phyloP scores from a whole-genome alignment of 192 early-diverging fungal species.

The Mortierella claussenii region DNA sequence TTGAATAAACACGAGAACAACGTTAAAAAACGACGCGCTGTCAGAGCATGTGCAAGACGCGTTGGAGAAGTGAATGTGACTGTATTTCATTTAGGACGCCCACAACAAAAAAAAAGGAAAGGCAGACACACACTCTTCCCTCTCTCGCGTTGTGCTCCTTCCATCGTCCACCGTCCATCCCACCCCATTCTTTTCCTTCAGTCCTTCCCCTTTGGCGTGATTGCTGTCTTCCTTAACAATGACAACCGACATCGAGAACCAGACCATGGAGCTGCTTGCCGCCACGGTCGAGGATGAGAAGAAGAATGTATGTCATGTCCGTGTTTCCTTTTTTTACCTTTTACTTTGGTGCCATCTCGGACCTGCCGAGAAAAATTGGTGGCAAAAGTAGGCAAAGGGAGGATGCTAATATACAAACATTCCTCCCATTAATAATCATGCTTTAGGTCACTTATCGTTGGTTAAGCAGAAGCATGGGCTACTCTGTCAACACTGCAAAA shows the following conservation, averaged over 20 bases:
- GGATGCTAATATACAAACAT: not conserved
- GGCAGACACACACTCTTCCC: too few relatives aligned
- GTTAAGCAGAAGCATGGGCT: slow-evolving; percentile 49
- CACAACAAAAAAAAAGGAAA: too few relatives aligned
- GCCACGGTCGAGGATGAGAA: slow-evolving; percentile 42
- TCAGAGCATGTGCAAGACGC: not conserved
- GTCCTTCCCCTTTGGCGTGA: too few relatives aligned
- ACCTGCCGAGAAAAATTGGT: slow-evolving; percentile 20
- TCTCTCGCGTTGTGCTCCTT: not conserved
- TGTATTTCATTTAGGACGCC: too few relatives aligned
- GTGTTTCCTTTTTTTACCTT: not conserved
- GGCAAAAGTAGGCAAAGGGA: slow-evolving; percentile 34
- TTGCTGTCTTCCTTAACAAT: too few relatives aligned
- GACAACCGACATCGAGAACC: slow-evolving; percentile 32
- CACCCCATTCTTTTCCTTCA: too few relatives aligned
- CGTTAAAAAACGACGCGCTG: not conserved
- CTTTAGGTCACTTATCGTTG: slow-evolving; percentile 46
- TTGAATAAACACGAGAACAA: not conserved
- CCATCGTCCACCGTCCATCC: not conserved
- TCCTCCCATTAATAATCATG: not conserved
- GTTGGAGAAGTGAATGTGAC: too few relatives aligned
- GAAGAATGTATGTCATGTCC: slow-evolving; percentile 46
- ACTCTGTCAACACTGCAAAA: slow-evolving; percentile 49
- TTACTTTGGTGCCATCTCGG: too few relatives aligned
- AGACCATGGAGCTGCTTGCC: slow-evolving; percentile 29